Percentiles rank a stretch among this genome's conserved stretches.
Evolutionary conservation across 345 rosid genomes (phyloP).

Genomic region (Raphanus sativus): DNA sequence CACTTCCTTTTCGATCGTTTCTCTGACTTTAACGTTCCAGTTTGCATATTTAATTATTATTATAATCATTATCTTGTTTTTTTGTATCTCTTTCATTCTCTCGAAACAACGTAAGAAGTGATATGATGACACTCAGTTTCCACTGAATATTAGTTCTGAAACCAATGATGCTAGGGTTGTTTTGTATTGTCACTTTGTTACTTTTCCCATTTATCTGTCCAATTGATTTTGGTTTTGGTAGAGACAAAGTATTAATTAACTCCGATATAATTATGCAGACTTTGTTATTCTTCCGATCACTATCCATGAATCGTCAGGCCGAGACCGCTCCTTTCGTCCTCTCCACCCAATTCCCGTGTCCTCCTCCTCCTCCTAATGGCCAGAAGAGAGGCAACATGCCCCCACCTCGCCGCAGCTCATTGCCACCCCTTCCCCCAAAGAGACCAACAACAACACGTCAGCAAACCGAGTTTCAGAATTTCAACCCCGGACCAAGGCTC

Average conservation of each 20-base stretch:
- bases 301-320: slow-evolving; percentile 43
- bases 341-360: slow-evolving; percentile 36
- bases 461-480: slow-evolving; percentile 46
- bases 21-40: background rate
- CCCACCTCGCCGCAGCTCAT: slow-evolving; percentile 67
- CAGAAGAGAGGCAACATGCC: slow-evolving; percentile 60
- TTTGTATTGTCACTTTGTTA: background rate
- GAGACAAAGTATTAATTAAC: background rate
- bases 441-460: slow-evolving; percentile 45
- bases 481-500: slow-evolving; percentile 45
- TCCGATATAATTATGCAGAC: slow-evolving; percentile 52
- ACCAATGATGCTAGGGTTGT: background rate
- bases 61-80: background rate
- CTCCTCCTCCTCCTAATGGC: slow-evolving; percentile 3
- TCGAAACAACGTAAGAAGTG: background rate
- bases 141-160: too few relatives aligned
- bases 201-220: background rate
- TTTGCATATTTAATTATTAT: background rate
- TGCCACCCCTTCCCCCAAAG: slow-evolving; percentile 70
- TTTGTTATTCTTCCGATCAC: slow-evolving; percentile 33
- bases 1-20: background rate
- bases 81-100: background rate
- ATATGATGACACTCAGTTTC: background rate
- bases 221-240: background rate
- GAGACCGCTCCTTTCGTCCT: slow-evolving; percentile 36